A percentile compares a stretch with the other conserved stretches of the same genome.
Conservation (phyloP, 2,329 filamentous ascomycete species). For the Pyricularia grisea region DNA sequence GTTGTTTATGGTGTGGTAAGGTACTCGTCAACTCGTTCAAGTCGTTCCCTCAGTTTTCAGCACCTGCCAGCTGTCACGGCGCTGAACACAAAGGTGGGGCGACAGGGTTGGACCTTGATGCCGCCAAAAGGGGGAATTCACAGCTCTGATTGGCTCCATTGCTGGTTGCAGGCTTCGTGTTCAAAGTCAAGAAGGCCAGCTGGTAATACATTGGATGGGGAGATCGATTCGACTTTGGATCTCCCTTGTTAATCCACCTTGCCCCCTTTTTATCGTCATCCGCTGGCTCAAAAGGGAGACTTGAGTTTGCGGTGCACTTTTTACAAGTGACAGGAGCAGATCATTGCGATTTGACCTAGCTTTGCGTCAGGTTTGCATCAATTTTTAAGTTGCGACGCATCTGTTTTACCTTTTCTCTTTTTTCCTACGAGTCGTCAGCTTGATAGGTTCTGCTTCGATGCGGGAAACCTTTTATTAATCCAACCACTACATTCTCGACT, state of each 20-base stretch:
- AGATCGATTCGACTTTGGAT: background rate
- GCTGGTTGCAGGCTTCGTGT: background rate
- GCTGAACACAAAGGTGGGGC: background rate
- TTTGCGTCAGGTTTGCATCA: background rate
- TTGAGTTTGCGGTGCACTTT: background rate
- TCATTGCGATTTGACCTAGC: background rate
- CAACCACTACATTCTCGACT: slow-evolving; percentile 2
- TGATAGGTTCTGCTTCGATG: background rate
- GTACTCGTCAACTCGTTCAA: background rate
- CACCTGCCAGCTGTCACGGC: background rate
- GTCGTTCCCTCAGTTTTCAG: background rate
- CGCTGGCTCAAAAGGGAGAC: slow-evolving; percentile 1
- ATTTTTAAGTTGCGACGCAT: background rate
- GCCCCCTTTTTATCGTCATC: background rate
- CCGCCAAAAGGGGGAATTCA: background rate
- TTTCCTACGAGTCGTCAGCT: background rate
- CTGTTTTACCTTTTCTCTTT: background rate
- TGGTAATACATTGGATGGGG: slow-evolving; percentile 4
- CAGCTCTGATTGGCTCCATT: background rate
- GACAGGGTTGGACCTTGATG: background rate
- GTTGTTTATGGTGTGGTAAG: background rate
- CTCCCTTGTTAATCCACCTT: background rate
- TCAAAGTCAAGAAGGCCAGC: background rate
- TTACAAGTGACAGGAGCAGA: background rate
- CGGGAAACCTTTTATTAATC: background rate